Evolutionary conservation across 352 stramenopile species (phyloP).

Genomic region (Labyrinthula sp.): DNA sequence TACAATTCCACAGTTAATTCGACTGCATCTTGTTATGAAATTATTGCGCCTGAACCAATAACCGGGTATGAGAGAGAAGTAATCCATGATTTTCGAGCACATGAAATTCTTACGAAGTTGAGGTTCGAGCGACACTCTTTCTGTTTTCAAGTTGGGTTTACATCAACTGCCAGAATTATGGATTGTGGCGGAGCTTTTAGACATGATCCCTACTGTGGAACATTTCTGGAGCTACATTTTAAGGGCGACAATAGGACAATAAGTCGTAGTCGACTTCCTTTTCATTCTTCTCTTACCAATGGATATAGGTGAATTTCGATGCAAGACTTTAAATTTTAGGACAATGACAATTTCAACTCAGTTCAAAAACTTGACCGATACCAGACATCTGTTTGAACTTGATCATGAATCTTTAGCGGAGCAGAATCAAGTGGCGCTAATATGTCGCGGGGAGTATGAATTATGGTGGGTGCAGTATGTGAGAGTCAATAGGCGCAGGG

Average conservation of each 20-base stretch:
- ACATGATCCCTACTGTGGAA: slow-evolving; percentile 52
- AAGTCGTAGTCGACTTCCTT: slow-evolving; percentile 48
- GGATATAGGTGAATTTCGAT: slow-evolving; percentile 6
- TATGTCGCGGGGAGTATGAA: slow-evolving; percentile 44
- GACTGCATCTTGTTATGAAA: slow-evolving; percentile 44
- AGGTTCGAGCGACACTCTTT: too few species aligned
- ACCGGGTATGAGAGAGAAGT: too few species aligned
- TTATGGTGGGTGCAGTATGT: slow-evolving; percentile 63
- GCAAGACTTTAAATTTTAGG: slow-evolving; percentile 10
- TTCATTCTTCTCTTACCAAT: slow-evolving; percentile 43
- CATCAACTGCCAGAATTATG: slow-evolving; percentile 50
- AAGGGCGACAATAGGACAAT: slow-evolving; percentile 45
- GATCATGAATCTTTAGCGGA: too few species aligned
- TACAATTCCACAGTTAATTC: slow-evolving; percentile 50
- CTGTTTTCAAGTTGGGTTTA: slow-evolving; percentile 52
- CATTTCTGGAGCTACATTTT: slow-evolving; percentile 55
- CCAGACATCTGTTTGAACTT: too few species aligned
- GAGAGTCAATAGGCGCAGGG: slow-evolving; percentile 52
- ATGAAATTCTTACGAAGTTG: too few species aligned
- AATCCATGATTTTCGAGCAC: too few species aligned
- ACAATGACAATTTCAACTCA: too few species aligned
- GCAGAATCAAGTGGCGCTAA: slow-evolving; percentile 45
- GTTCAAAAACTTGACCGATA: too few species aligned
- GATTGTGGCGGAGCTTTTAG: slow-evolving; percentile 47
- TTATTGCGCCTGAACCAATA: slow-evolving; percentile 40